These are phyloP conservation scores for Deinandra increscens DNA, from an alignment of 129 eudicot species.

Conservation along the genomic window DNA sequence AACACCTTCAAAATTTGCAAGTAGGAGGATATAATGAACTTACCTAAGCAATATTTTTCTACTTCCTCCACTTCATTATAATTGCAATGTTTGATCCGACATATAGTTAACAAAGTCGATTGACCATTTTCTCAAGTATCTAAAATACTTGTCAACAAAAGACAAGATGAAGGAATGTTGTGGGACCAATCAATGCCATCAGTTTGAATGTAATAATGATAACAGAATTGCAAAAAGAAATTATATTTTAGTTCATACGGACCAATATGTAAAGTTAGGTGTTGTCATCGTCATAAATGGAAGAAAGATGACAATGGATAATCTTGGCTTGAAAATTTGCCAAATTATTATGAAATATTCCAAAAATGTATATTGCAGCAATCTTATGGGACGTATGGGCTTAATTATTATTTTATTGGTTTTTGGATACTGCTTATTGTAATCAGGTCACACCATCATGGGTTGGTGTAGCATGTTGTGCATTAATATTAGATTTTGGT, in stretches of 20 bases:
- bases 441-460: neutral
- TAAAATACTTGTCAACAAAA: conserved; percentile 2
- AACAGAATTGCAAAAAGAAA: neutral
- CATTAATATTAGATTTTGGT: neutral
- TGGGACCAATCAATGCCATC: neutral
- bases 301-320: neutral
- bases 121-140: conserved; percentile 1
- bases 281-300: neutral
- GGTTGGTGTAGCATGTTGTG: conserved; percentile 9
- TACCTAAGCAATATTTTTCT: conserved; percentile 5
- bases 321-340: neutral
- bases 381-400: neutral
- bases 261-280: neutral
- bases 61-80: conserved; percentile 1
- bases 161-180: neutral
- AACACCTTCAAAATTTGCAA: neutral
- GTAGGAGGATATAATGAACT: conserved; percentile 5
- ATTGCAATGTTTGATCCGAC: conserved; percentile 5
- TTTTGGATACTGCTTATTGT: neutral
- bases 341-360: neutral
- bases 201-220: neutral
- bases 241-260: neutral
- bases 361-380: neutral
- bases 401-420: neutral
- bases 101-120: conserved; percentile 1